A percentile compares a stretch with the other conserved stretches of the same genome.
phyloP scores from a whole-genome alignment of 108 stramenopile genomes.

The Aurantiochytrium sp. region DNA sequence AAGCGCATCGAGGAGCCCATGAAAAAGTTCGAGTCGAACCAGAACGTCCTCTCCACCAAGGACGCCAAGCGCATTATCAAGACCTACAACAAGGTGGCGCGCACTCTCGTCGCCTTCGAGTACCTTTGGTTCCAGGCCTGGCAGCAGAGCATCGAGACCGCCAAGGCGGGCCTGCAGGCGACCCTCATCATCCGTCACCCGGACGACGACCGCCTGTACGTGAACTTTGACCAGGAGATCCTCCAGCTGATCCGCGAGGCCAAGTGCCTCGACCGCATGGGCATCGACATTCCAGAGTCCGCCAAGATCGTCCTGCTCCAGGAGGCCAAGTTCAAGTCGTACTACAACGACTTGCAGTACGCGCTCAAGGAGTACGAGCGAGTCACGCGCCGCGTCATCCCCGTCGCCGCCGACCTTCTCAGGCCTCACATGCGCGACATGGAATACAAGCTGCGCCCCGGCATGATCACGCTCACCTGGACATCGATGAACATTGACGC shows the following conservation, averaged over 20 bases:
- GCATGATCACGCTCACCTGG: slow-evolving; percentile 87
- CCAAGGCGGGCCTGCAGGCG: slow-evolving; percentile 83
- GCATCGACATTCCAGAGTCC: slow-evolving; percentile 75
- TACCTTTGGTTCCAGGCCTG: slow-evolving; percentile 88
- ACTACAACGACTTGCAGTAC: slow-evolving; percentile 76
- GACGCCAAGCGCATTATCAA: slow-evolving; percentile 81
- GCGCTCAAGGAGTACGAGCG: slow-evolving; percentile 78
- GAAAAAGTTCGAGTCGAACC: slow-evolving; percentile 78
- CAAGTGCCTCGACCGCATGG: slow-evolving; percentile 82
- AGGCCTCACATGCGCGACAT: slow-evolving; percentile 80
- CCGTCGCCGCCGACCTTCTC: slow-evolving; percentile 69
- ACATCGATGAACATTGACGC: slow-evolving; percentile 87
- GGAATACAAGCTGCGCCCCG: slow-evolving; percentile 83
- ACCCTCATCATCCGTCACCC: slow-evolving; percentile 85
- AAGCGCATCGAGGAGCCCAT: slow-evolving; percentile 86
- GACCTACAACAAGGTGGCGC: slow-evolving; percentile 85
- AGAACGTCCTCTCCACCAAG: slow-evolving; percentile 73
- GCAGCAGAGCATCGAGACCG: slow-evolving; percentile 75
- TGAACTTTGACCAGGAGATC: slow-evolving; percentile 83
- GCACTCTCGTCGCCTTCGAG: slow-evolving; percentile 80
- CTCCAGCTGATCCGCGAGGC: slow-evolving; percentile 84
- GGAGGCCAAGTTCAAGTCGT: slow-evolving; percentile 80
- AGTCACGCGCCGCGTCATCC: slow-evolving; percentile 72
- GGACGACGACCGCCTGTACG: slow-evolving; percentile 78
- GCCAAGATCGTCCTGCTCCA: slow-evolving; percentile 80